A percentile compares a stretch with the other conserved stretches of the same genome.
phyloP scores from a whole-genome alignment of 2,329 filamentous ascomycete species.

The Cryoendolithus antarcticus region DNA sequence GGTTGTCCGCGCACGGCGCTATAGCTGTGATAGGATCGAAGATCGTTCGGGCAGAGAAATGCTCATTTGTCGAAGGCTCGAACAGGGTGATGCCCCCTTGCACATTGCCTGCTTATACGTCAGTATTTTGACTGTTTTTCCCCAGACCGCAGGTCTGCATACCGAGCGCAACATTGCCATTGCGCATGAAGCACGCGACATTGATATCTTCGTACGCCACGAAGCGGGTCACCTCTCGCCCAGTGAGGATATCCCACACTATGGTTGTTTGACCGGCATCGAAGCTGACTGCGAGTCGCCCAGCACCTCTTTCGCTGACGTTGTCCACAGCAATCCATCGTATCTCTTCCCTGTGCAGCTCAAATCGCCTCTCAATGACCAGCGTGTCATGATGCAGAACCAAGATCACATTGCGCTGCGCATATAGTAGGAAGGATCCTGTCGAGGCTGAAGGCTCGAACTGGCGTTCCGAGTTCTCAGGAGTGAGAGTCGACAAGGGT shows the following conservation, averaged over 20 bases:
- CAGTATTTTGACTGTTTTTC: no score
- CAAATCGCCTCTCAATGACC: slow-evolving; percentile 79
- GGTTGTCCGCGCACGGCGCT: slow-evolving; percentile 77
- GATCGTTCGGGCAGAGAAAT: slow-evolving; percentile 80
- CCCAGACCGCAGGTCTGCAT: no score
- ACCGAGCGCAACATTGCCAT: slow-evolving; percentile 95
- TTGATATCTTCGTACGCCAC: slow-evolving; percentile 78
- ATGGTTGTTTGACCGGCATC: slow-evolving; percentile 85
- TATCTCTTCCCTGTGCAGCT: slow-evolving; percentile 71
- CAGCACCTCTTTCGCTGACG: slow-evolving; percentile 72
- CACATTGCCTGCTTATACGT: slow-evolving; percentile 64
- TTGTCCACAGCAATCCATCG: slow-evolving; percentile 81
- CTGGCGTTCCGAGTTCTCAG: slow-evolving; percentile 36
- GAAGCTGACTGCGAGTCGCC: slow-evolving; percentile 81
- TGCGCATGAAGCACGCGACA: slow-evolving; percentile 87
- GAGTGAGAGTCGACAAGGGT: slow-evolving; percentile 32
- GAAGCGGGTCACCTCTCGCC: slow-evolving; percentile 83
- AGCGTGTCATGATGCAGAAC: slow-evolving; percentile 89
- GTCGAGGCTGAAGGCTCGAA: slow-evolving; percentile 88
- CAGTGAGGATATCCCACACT: slow-evolving; percentile 91
- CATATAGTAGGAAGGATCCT: slow-evolving; percentile 79
- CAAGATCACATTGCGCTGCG: slow-evolving; percentile 67
- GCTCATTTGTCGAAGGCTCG: slow-evolving; percentile 83
- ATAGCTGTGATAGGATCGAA: slow-evolving; percentile 92
- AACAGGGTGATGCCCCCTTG: slow-evolving; percentile 92